Conservation (phyloP, 352 stramenopile species). For the Aphanomyces invadans region DNA sequence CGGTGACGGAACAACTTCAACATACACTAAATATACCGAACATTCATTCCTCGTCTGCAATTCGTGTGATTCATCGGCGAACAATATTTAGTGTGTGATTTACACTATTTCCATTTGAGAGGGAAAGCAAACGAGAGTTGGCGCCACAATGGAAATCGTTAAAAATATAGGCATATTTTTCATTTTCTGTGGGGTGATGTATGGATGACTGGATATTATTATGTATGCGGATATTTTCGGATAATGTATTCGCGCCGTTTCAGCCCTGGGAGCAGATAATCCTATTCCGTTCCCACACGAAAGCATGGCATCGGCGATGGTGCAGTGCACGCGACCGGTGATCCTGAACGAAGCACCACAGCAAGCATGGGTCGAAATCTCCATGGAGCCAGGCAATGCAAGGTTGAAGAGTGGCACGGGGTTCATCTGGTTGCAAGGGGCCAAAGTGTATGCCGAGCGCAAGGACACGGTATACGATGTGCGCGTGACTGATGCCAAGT, state of each 20-base stretch:
- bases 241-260: background rate
- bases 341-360: background rate
- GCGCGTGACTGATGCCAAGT: background rate
- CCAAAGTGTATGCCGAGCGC: constrained; percentile 1
- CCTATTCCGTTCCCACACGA: background rate
- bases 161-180: too few relatives aligned
- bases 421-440: constrained; percentile 14
- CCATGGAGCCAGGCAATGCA: constrained; percentile 5
- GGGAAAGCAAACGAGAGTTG: background rate
- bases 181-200: too few relatives aligned
- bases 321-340: background rate
- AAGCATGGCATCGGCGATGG: background rate
- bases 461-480: constrained; percentile 14
- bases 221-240: background rate
- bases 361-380: constrained; percentile 19
- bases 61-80: too few relatives aligned
- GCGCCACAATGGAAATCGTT: background rate
- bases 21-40: background rate
- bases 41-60: too few relatives aligned
- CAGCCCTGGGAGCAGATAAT: background rate
- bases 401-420: background rate
- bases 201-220: background rate
- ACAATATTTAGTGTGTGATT: background rate
- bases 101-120: background rate
- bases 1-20: background rate